phyloP scores from a whole-genome alignment of 1,284 basidiomycete genomes.

The Ceratobasidium sp. region DNA sequence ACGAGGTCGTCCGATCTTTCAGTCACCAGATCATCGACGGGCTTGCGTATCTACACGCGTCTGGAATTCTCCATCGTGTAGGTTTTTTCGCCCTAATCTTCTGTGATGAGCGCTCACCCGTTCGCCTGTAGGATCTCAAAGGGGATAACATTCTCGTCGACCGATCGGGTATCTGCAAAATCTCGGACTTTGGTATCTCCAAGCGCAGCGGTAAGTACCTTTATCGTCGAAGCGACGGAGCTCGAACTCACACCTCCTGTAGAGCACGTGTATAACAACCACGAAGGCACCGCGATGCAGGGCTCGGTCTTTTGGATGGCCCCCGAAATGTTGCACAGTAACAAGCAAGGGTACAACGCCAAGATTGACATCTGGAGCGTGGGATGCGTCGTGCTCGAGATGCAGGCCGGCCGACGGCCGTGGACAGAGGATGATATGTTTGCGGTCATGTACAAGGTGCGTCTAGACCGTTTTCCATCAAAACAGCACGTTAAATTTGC shows the following conservation, averaged over 20 bases:
- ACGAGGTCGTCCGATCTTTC: slow-evolving; percentile 93
- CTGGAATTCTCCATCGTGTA: slow-evolving; percentile 92
- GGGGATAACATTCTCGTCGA: slow-evolving; percentile 99
- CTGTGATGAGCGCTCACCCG: slow-evolving; percentile 10
- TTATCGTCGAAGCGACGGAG: not conserved
- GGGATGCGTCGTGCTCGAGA: slow-evolving; percentile 96
- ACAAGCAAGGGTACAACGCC: slow-evolving; percentile 84
- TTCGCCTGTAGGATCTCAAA: slow-evolving; percentile 81
- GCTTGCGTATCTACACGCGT: slow-evolving; percentile 91
- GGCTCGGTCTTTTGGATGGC: slow-evolving; percentile 99
- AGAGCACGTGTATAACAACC: slow-evolving; percentile 84
- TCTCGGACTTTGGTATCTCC: slow-evolving; percentile 97
- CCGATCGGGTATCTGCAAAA: slow-evolving; percentile 93
- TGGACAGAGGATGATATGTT: slow-evolving; percentile 92
- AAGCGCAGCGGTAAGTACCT: slow-evolving; percentile 68
- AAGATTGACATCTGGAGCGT: slow-evolving; percentile 99
- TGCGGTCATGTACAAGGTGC: slow-evolving; percentile 92
- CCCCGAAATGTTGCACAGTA: slow-evolving; percentile 90
- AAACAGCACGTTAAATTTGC: not conserved
- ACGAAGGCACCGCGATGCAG: slow-evolving; percentile 88
- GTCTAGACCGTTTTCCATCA: slow-evolving; percentile 46
- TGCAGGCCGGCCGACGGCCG: slow-evolving; percentile 95
- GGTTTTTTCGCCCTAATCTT: slow-evolving; percentile 45
- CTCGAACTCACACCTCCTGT: slow-evolving; percentile 47
- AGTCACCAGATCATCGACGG: slow-evolving; percentile 92